Conservation (phyloP, 257 asterid genomes). For the Verbascum thapsus region DNA sequence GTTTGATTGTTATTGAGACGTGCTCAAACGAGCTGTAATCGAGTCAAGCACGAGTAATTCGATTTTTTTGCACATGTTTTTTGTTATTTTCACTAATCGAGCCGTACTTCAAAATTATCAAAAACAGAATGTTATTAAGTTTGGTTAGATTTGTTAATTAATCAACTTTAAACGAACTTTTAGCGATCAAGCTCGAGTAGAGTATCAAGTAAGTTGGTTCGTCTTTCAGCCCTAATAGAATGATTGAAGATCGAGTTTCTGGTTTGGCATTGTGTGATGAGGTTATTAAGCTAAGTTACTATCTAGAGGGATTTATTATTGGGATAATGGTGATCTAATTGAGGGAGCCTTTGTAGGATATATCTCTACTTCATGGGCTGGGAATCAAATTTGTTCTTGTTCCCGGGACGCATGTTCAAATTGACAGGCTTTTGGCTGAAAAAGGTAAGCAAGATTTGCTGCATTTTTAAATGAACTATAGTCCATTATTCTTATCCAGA, state of each 20-base stretch:
- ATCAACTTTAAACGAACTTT: no score
- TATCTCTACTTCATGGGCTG: slow-evolving; percentile 80
- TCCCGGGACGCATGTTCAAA: slow-evolving; percentile 81
- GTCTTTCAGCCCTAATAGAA: no score
- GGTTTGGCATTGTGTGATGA: neutral
- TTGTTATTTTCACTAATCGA: no score
- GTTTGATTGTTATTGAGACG: no score
- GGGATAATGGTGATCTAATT: slow-evolving; percentile 13
- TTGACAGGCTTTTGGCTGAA: slow-evolving; percentile 69
- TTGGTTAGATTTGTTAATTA: no score
- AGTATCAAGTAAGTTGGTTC: no score
- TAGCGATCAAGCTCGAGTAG: no score
- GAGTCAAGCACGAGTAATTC: no score
- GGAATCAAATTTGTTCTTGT: slow-evolving; percentile 89
- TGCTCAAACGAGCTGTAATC: no score
- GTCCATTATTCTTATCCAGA: slow-evolving; percentile 9
- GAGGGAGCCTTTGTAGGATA: slow-evolving; percentile 51
- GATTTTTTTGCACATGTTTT: no score
- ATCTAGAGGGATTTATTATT: slow-evolving; percentile 3
- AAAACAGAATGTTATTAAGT: no score
- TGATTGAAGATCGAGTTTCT: neutral
- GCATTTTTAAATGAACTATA: neutral
- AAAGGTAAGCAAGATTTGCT: slow-evolving; percentile 46
- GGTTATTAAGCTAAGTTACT: slow-evolving; percentile 2
- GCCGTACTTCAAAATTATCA: no score